Evolutionary conservation across 169 alveolate species (phyloP).

Genomic region (Plasmodium gallinaceum): DNA sequence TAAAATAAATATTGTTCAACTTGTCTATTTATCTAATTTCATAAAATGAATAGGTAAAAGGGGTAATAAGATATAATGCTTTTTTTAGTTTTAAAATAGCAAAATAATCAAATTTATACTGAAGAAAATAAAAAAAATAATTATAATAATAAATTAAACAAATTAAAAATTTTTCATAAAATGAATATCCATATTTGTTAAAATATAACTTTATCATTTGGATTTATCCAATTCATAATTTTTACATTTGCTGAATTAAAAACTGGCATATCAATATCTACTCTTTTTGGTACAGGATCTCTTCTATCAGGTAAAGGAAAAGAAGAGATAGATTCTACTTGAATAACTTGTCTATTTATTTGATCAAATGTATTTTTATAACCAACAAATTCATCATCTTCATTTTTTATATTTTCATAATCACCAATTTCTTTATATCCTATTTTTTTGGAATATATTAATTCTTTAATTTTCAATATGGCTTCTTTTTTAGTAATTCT

Average conservation of each 20-base stretch:
- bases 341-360: conserved; percentile 84
- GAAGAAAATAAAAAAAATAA: too few relatives aligned
- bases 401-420: conserved; percentile 79
- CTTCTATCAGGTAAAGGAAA: conserved; percentile 85
- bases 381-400: conserved; percentile 78
- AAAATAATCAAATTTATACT: too few relatives aligned
- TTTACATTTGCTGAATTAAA: conserved; percentile 83
- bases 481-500: conserved; percentile 77
- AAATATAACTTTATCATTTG: conserved; percentile 89
- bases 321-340: conserved; percentile 84
- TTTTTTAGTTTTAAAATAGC: too few relatives aligned
- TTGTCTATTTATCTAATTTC: too few relatives aligned
- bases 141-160: too few relatives aligned
- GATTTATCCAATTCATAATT: conserved; percentile 93
- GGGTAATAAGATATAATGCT: too few relatives aligned
- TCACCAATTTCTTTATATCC: conserved; percentile 82
- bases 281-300: conserved; percentile 91
- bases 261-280: conserved; percentile 91
- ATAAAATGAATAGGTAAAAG: too few relatives aligned
- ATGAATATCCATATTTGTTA: background rate
- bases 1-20: too few relatives aligned
- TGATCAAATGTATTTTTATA: conserved; percentile 83
- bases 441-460: conserved; percentile 77
- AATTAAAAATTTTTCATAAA: too few relatives aligned
- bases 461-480: conserved; percentile 39